Base-by-base conservation (phyloP, 2,329 filamentous ascomycete species). In the Rhynchosporium secalis region DNA sequence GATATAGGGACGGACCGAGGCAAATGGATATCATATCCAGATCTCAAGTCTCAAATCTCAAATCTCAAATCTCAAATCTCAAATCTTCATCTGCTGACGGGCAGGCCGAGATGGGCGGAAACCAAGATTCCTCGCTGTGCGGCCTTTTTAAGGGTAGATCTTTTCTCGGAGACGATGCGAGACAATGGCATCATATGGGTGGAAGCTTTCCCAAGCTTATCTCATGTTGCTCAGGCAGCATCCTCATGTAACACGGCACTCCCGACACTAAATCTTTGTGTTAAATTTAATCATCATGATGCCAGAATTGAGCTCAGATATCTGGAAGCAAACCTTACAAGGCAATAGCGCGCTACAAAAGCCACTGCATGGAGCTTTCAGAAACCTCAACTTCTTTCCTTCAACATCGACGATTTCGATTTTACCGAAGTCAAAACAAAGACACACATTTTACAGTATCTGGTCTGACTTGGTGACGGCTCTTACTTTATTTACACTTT, bases 61-160 rank as follows among this genome's bases (percentile, higher is more conserved):
- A 6, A 20, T 20, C 33, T 12, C 20, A 40, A 28, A 36, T 36
- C 5, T 36, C 33, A 1, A 36, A 36, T 36, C 12, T 41, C 51
- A 41, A 41, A 41, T 9, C 36, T 28, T 28, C 36, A 28, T 41
- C 26, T 28, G 33, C 38, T 41, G 36, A 41, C 51, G 51, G 51
- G 20, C 20, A 28, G n/a, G 51, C 51, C 51, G 51, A 54, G 29
- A 54, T 54, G 51, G 40, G 26, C 13, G n/a, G 20, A 6, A 4
- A 4, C 4, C 38, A 10, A 54, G 20, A 40, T 9, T 28, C 28
- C 7, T 41, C 28, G 36, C 20, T 54, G 51, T 54, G 51, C 51
- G 40, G 51, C 51, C 33, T 26, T 38, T 54, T 13, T 20, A n/a
- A 28, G 33, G n/a, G 51, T 56, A 56, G 54, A 56, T 56, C 40